Conservation (phyloP, 306 rosid species). For the Vigna mungo region DNA sequence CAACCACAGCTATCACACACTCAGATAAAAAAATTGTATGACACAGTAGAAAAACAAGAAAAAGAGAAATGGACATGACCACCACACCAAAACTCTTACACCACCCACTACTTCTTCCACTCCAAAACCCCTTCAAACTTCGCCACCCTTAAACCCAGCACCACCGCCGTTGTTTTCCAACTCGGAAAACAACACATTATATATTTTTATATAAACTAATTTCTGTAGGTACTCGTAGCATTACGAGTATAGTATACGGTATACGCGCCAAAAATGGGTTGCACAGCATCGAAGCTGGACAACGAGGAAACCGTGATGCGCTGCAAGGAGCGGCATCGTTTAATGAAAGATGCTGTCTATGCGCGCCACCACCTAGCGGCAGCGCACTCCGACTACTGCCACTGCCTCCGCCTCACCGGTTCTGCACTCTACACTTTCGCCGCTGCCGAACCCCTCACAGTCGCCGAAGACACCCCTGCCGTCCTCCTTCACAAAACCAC, state of each 20-base stretch:
- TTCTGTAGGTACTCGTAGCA: slow-evolving; percentile 18
- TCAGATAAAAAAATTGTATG: background rate
- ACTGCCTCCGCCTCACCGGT: slow-evolving; percentile 85
- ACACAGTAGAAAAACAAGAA: background rate
- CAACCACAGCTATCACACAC: slow-evolving; percentile 21
- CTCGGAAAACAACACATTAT: background rate
- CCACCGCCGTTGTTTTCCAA: background rate
- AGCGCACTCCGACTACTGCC: slow-evolving; percentile 89
- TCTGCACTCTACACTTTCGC: slow-evolving; percentile 75
- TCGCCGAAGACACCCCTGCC: slow-evolving; percentile 78
- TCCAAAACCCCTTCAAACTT: background rate
- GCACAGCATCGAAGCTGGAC: slow-evolving; percentile 85
- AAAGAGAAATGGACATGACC: background rate
- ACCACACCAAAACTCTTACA: background rate
- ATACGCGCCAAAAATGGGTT: slow-evolving; percentile 63
- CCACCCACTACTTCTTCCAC: background rate
- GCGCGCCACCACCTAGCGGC: slow-evolving; percentile 94
- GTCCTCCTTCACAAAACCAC: slow-evolving; percentile 53
- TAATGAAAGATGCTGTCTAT: slow-evolving; percentile 75
- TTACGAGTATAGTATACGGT: slow-evolving; percentile 37
- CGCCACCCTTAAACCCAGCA: background rate
- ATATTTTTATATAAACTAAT: background rate
- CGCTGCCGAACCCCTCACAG: slow-evolving; percentile 72
- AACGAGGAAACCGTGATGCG: slow-evolving; percentile 92
- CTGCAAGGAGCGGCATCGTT: slow-evolving; percentile 88